These are phyloP conservation scores for Kurtzmaniella quercitrusa DNA, from an alignment of 1,139 yeast genomes.

Conservation along the genomic window DNA sequence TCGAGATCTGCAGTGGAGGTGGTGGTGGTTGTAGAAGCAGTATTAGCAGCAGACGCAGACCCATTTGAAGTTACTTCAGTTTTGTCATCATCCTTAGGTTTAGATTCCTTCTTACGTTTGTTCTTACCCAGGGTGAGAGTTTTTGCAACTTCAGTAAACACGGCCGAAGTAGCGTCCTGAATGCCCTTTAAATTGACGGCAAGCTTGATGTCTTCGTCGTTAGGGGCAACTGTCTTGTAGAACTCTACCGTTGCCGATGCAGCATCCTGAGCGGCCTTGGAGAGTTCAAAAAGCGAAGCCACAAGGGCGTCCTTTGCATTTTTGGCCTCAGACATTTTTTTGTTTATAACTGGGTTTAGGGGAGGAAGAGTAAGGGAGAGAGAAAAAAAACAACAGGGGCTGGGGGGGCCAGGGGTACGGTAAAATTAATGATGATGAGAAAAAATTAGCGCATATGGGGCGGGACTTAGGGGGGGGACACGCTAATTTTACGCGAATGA, in stretches of 20 bases:
- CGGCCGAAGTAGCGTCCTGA: constrained; percentile 14
- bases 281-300: constrained; percentile 71
- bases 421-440: constrained; percentile 1
- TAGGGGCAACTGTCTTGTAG: constrained; percentile 48
- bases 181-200: constrained; percentile 26
- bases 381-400: constrained; percentile 1
- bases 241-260: constrained; percentile 74
- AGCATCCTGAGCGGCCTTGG: constrained; percentile 78
- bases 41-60: no score
- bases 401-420: constrained; percentile 1
- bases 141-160: constrained; percentile 8
- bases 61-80: constrained; percentile 12
- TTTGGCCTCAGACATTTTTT: constrained; percentile 32
- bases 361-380: background rate
- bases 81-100: background rate
- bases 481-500: background rate
- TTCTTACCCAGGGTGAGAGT: constrained; percentile 9
- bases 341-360: constrained; percentile 1
- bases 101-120: background rate
- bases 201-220: constrained; percentile 30
- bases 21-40: no score
- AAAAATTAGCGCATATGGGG: background rate
- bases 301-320: constrained; percentile 54
- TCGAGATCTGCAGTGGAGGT: constrained; percentile 14
- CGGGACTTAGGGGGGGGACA: background rate